These are phyloP conservation scores for Cyclotella sp. DNA, from an alignment of 108 stramenopile species.

Conservation along the genomic window DNA sequence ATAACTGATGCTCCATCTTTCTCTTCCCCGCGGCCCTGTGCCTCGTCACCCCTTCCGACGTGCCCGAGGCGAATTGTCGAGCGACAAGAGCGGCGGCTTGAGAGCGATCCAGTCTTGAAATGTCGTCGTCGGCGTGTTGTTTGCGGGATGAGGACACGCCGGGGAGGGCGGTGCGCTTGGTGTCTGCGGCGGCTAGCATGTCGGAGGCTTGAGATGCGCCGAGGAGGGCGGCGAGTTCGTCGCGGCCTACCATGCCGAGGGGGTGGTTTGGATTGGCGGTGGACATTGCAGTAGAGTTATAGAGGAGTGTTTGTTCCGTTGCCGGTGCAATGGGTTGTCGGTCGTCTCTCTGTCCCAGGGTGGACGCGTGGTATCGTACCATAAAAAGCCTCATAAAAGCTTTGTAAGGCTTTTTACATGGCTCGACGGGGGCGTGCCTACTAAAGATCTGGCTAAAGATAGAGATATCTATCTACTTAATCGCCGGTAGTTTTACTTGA, in stretches of 20 bases:
- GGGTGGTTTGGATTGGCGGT: constrained; percentile 19
- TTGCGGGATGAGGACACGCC: constrained; percentile 8
- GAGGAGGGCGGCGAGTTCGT: constrained; percentile 79
- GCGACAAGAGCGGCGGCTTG: constrained; percentile 75
- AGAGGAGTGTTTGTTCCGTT: no score
- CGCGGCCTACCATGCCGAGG: constrained; percentile 60
- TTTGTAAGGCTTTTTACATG: no score
- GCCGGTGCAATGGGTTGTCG: no score
- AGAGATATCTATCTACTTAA: no score
- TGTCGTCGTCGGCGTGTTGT: constrained; percentile 29
- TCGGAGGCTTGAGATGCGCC: constrained; percentile 67
- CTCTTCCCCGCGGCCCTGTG: constrained; percentile 45
- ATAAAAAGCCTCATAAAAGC: no score
- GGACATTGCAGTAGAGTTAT: constrained; percentile 21
- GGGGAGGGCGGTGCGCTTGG: not conserved
- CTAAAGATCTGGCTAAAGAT: no score
- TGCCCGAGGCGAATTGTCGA: constrained; percentile 15
- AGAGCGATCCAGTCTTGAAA: constrained; percentile 68
- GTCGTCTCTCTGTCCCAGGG: no score
- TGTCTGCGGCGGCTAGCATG: constrained; percentile 25
- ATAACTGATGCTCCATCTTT: constrained; percentile 58
- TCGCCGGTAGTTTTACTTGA: no score
- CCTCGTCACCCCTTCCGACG: constrained; percentile 21
- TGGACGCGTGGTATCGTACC: no score
- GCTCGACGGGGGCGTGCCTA: no score